Conservation (phyloP, 2,329 filamentous ascomycete genomes). For the Nemania abortiva region DNA sequence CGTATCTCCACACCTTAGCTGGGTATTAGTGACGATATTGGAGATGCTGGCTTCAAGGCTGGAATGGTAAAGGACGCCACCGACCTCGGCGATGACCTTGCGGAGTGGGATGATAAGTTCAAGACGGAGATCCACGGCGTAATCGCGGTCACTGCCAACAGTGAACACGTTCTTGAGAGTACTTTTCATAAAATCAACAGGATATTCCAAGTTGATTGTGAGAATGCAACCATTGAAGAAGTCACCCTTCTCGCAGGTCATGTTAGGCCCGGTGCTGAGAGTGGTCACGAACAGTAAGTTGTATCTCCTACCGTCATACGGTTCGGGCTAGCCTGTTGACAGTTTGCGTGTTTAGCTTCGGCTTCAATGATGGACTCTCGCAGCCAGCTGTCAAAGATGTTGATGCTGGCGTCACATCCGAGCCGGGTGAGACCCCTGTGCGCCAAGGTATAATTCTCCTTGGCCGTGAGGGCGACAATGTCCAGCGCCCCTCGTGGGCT, state of each 20-base stretch:
- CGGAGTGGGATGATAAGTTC: slow-evolving; percentile 50
- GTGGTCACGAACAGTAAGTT: slow-evolving; percentile 55
- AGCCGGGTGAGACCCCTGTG: slow-evolving; percentile 46
- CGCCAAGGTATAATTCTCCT: slow-evolving; percentile 54
- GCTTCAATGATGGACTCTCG: slow-evolving; percentile 58
- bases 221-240: slow-evolving; percentile 47
- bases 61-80: slow-evolving; percentile 52
- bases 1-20: slow-evolving; percentile 36
- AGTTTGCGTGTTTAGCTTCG: slow-evolving; percentile 50
- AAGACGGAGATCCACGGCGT: slow-evolving; percentile 54
- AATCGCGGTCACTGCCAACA: slow-evolving; percentile 52
- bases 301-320: not conserved
- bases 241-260: slow-evolving; percentile 51
- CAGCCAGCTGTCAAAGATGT: slow-evolving; percentile 55
- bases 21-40: slow-evolving; percentile 49
- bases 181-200: slow-evolving; percentile 49
- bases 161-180: slow-evolving; percentile 44
- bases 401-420: slow-evolving; percentile 35
- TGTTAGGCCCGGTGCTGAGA: slow-evolving; percentile 51
- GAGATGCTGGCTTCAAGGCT: slow-evolving; percentile 50
- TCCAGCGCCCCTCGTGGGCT: slow-evolving; percentile 54
- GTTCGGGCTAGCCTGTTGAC: not conserved
- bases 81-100: slow-evolving; percentile 48
- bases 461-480: slow-evolving; percentile 53
- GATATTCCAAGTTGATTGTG: slow-evolving; percentile 44